Evolutionary conservation across 179 eudicot species (phyloP).

Genomic region (Silene noctiflora): DNA sequence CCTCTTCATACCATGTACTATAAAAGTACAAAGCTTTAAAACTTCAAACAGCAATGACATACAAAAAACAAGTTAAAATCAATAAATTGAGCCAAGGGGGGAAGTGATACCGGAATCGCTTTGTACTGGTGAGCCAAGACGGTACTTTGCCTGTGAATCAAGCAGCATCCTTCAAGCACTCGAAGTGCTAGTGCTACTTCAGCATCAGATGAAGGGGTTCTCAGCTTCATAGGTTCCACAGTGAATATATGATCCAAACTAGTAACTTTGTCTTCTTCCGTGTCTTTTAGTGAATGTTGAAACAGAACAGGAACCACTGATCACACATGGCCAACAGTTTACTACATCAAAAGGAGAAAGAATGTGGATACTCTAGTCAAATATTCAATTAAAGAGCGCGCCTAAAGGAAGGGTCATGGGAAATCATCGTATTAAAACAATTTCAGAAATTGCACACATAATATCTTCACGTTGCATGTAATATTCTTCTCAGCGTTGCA

Average conservation of each 20-base stretch:
- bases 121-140: constrained; percentile 74
- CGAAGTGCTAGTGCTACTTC: constrained; percentile 93
- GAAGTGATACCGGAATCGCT: constrained; percentile 59
- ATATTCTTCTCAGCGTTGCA: no score
- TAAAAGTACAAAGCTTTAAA: neutral
- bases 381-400: neutral
- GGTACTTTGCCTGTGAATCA: constrained; percentile 74
- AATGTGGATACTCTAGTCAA: neutral
- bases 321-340: constrained; percentile 6
- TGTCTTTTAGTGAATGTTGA: constrained; percentile 65
- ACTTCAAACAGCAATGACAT: neutral
- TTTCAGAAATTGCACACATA: neutral
- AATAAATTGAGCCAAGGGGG: neutral
- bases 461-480: neutral
- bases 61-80: neutral
- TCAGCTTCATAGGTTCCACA: constrained; percentile 70
- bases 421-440: neutral
- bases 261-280: constrained; percentile 69
- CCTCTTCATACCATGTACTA: neutral
- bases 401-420: neutral
- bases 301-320: constrained; percentile 89
- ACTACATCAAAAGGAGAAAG: constrained; percentile 7
- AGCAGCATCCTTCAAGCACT: constrained; percentile 94
- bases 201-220: constrained; percentile 71
- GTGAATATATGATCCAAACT: constrained; percentile 75